Percentiles rank a stretch among this genome's conserved stretches.
These are phyloP conservation scores for Psilocybe cyanescens DNA, from an alignment of 768 basidiomycete species.

Conservation along the genomic window DNA sequence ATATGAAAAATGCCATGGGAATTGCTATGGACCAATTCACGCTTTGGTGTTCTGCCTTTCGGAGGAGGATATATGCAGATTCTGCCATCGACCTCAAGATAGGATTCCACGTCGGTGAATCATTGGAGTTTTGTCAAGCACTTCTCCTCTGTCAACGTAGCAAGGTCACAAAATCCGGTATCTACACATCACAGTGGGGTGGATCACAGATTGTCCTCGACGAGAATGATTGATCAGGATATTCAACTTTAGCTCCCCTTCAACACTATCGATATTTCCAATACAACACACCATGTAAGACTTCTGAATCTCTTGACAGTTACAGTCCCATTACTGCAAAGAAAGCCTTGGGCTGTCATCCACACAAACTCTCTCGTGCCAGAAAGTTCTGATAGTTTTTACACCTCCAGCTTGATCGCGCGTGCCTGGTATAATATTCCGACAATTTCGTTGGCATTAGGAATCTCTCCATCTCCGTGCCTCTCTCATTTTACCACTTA, in stretches of 20 bases:
- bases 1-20: conserved; percentile 28
- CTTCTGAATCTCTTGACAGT: conserved; percentile 46
- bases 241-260: conserved; percentile 37
- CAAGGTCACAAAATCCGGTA: conserved; percentile 25
- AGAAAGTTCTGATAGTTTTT: background rate
- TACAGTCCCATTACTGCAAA: conserved; percentile 39
- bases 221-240: conserved; percentile 30
- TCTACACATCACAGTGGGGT: conserved; percentile 41
- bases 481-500: conserved; percentile 41
- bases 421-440: conserved; percentile 37
- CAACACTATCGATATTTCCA: conserved; percentile 54
- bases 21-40: conserved; percentile 37
- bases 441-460: conserved; percentile 44
- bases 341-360: conserved; percentile 33
- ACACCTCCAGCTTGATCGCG: conserved; percentile 27
- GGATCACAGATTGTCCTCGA: conserved; percentile 33
- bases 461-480: conserved; percentile 42
- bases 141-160: conserved; percentile 27
- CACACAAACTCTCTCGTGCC: conserved; percentile 46
- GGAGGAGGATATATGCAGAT: conserved; percentile 10
- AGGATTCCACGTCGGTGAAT: conserved; percentile 46
- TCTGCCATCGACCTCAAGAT: conserved; percentile 27
- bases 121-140: conserved; percentile 40
- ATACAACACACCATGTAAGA: conserved; percentile 49
- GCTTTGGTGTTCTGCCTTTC: conserved; percentile 35